Percentiles rank a stretch among this genome's conserved stretches.
phyloP scores from a whole-genome alignment of 1,284 basidiomycete genomes.

The Irpex sp. region DNA sequence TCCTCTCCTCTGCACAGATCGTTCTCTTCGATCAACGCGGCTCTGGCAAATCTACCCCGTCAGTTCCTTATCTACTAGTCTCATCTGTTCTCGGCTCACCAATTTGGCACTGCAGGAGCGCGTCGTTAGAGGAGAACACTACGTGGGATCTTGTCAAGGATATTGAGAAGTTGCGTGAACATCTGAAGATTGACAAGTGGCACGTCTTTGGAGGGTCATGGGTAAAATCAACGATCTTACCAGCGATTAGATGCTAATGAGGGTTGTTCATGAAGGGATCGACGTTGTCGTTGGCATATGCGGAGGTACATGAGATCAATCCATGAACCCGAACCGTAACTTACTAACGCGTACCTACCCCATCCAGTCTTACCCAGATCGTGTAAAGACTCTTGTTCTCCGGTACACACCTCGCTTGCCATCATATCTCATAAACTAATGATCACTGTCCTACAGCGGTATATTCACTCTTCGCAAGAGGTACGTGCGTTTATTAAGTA shows the following conservation, averaged over 20 bases:
- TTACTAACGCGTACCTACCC: background rate
- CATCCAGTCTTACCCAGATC: constrained; percentile 70
- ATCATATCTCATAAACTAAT: background rate
- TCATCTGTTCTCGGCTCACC: background rate
- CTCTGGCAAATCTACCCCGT: constrained; percentile 83
- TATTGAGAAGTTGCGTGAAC: constrained; percentile 77
- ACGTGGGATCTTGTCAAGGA: constrained; percentile 95
- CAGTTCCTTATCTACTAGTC: constrained; percentile 21
- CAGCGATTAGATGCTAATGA: background rate
- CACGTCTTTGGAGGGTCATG: constrained; percentile 91
- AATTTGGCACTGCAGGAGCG: constrained; percentile 41
- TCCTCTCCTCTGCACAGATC: constrained; percentile 42
- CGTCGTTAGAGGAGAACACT: constrained; percentile 83
- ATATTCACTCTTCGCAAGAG: constrained; percentile 86
- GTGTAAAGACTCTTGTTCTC: constrained; percentile 79
- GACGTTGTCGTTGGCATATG: constrained; percentile 85
- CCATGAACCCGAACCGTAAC: too few relatives aligned
- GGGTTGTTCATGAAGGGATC: constrained; percentile 59
- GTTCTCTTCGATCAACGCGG: constrained; percentile 84
- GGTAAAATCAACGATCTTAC: constrained; percentile 40
- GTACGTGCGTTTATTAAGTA: constrained; percentile 29
- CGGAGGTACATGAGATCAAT: constrained; percentile 49
- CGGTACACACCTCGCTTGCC: constrained; percentile 43
- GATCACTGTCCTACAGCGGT: constrained; percentile 44
- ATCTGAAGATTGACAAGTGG: constrained; percentile 75